A percentile compares a stretch with the other conserved stretches of the same genome.
phyloP scores from a whole-genome alignment of 352 stramenopile genomes.

The Globisporangium emineosum region DNA sequence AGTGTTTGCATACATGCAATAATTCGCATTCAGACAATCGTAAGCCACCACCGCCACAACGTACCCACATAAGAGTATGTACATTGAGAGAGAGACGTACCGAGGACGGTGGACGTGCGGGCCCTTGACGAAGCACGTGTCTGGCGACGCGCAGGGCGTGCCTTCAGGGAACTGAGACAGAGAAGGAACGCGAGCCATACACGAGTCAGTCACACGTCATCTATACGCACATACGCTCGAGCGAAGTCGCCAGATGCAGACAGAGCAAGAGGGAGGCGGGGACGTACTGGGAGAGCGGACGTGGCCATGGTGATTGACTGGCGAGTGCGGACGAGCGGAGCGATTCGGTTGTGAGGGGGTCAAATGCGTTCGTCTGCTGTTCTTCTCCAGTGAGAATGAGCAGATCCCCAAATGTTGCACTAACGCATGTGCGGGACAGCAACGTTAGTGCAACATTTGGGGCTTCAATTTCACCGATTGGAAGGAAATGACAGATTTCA shows the following conservation, averaged over 20 bases:
- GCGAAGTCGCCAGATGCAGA: neutral
- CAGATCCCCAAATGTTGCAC: too few relatives aligned
- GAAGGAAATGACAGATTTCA: neutral
- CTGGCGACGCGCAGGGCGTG: constrained; percentile 40
- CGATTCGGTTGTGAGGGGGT: constrained; percentile 1
- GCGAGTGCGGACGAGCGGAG: constrained; percentile 1
- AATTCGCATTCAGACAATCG: neutral
- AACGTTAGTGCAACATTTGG: neutral
- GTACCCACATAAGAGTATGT: neutral
- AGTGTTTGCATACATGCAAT: neutral
- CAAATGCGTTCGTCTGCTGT: neutral
- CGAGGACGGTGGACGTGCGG: constrained; percentile 61
- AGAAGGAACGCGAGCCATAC: neutral
- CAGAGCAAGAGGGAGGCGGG: neutral
- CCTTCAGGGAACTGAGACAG: constrained; percentile 24
- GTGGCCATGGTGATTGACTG: constrained; percentile 23
- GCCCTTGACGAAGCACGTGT: constrained; percentile 66
- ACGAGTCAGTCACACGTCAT: neutral
- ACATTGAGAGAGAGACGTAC: constrained; percentile 17
- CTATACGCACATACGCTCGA: too few relatives aligned
- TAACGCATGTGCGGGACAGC: too few relatives aligned
- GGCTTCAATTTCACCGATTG: constrained; percentile 2
- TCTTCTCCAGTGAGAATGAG: too few relatives aligned
- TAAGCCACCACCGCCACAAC: neutral
- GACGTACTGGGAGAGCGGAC: constrained; percentile 27